Conservation (phyloP, 2,329 filamentous ascomycete species). For the Cordyceps fumosorosea region DNA sequence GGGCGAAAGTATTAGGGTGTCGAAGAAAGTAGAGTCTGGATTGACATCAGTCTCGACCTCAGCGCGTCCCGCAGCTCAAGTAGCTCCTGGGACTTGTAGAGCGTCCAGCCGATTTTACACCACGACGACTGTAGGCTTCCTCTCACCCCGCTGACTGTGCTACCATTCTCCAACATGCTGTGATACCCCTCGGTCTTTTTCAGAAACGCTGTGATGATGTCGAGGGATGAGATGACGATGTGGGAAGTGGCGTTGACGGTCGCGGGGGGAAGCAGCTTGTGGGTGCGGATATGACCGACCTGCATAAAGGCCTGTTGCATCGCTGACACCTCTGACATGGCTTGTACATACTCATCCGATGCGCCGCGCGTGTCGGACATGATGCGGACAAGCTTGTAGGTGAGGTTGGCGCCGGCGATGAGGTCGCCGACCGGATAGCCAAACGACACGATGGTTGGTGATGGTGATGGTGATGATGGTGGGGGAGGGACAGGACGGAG, state of each 20-base stretch:
- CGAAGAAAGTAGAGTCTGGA: background rate
- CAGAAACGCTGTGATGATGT: background rate
- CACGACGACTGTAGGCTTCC: background rate
- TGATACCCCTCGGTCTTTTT: background rate
- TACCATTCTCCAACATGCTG: background rate
- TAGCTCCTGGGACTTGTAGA: background rate
- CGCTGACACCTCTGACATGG: background rate
- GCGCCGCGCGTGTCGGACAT: background rate
- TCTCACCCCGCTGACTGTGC: background rate
- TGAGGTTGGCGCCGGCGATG: background rate
- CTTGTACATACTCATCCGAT: background rate
- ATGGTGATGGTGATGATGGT: background rate
- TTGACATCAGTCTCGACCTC: background rate
- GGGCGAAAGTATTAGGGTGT: background rate
- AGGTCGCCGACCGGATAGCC: background rate
- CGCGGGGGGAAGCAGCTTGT: background rate
- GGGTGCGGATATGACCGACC: background rate
- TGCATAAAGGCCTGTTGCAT: background rate
- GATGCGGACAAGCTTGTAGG: background rate
- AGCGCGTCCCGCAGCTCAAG: background rate
- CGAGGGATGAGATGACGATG: background rate
- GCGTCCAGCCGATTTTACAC: background rate
- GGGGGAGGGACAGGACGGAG: too few species aligned
- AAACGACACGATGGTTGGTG: background rate
- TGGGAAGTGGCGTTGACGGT: background rate